These are phyloP conservation scores for Mesembryanthemum crystallinum DNA, from an alignment of 148 eudicot species.

Conservation along the genomic window DNA sequence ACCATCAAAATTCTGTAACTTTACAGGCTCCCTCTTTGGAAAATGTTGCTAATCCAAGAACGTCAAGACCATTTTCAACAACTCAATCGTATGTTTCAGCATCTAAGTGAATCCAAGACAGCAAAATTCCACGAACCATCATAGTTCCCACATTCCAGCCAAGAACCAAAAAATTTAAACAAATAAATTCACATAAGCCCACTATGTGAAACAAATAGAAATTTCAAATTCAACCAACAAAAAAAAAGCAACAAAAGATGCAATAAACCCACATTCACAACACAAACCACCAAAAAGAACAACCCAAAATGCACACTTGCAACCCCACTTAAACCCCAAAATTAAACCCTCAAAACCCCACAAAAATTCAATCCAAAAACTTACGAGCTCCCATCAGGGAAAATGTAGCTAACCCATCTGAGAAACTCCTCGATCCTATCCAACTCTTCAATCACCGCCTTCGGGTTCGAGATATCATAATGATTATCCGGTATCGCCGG, in stretches of 20 bases:
- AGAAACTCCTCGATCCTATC: conserved; percentile 90
- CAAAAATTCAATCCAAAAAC: conserved; percentile 11
- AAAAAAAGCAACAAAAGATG: neutral
- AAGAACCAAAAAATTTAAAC: too few relatives aligned
- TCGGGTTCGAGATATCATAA: conserved; percentile 48
- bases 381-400: conserved; percentile 75
- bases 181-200: too few relatives aligned
- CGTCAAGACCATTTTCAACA: too few relatives aligned
- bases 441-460: conserved; percentile 65
- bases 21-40: too few relatives aligned
- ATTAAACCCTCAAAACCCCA: neutral
- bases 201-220: too few relatives aligned
- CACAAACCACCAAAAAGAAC: neutral
- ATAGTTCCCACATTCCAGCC: too few relatives aligned
- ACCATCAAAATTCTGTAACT: too few relatives aligned
- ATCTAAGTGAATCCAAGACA: too few relatives aligned
- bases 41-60: too few relatives aligned
- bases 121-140: too few relatives aligned
- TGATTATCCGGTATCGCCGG: conserved; percentile 71
- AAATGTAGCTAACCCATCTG: conserved; percentile 85
- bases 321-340: neutral
- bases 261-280: neutral
- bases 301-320: neutral
- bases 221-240: too few relatives aligned
- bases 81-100: too few relatives aligned